Percentiles rank a stretch among this genome's conserved stretches.
These are phyloP conservation scores for Debaryomyces sp. DNA, from an alignment of 1,139 yeast species.

Conservation along the genomic window DNA sequence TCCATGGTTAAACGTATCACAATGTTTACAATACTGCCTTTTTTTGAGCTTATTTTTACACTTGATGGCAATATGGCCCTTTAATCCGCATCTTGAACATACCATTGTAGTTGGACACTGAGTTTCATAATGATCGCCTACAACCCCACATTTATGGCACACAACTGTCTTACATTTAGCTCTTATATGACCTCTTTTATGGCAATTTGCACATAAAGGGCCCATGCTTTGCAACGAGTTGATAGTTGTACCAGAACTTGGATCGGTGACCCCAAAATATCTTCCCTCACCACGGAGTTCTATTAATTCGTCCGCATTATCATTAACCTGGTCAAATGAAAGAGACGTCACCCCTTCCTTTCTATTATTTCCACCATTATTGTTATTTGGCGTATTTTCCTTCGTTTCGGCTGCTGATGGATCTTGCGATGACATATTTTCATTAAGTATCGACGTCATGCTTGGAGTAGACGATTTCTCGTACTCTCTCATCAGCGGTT, in stretches of 20 bases:
- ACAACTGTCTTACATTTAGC: conserved; percentile 84
- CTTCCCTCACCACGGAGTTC: conserved; percentile 83
- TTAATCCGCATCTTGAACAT: conserved; percentile 83
- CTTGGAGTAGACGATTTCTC: conserved; percentile 5
- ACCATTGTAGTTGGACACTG: conserved; percentile 85
- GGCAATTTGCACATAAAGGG: conserved; percentile 82
- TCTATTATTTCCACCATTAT: conserved; percentile 9
- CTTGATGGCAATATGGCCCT: conserved; percentile 73
- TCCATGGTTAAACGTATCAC: conserved; percentile 73
- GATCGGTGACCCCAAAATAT: conserved; percentile 74
- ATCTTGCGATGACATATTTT: not conserved
- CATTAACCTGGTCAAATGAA: conserved; percentile 65
- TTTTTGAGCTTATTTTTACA: conserved; percentile 64
- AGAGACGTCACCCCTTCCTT: conserved; percentile 26
- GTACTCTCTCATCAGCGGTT: conserved; percentile 9
- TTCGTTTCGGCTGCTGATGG: conserved; percentile 1
- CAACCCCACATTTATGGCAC: conserved; percentile 84
- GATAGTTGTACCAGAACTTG: conserved; percentile 45
- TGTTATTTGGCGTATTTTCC: conserved; percentile 5
- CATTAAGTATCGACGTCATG: not conserved
- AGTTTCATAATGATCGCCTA: conserved; percentile 82
- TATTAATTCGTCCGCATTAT: conserved; percentile 69
- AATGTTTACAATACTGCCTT: conserved; percentile 68
- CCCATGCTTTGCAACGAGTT: conserved; percentile 45
- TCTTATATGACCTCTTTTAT: conserved; percentile 79